A percentile compares a stretch with the other conserved stretches of the same genome.
These are phyloP conservation scores for Talaromyces nanjingensis DNA, from an alignment of 495 filamentous ascomycete species.

Conservation along the genomic window DNA sequence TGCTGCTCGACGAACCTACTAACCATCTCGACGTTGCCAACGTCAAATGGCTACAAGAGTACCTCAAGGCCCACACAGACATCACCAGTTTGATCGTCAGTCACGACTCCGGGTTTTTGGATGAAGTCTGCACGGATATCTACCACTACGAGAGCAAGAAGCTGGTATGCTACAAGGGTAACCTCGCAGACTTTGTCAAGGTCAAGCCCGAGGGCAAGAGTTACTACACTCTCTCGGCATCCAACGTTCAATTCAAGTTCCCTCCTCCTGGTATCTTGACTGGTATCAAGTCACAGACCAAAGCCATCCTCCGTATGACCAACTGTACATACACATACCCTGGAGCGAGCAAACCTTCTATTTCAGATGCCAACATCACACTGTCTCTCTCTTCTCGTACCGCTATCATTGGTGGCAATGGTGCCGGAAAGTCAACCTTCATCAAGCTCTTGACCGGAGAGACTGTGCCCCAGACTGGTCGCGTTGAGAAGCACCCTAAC, in stretches of 20 bases:
- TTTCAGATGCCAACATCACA: conserved; percentile 78
- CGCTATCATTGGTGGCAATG: conserved; percentile 94
- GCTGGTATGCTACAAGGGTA: conserved; percentile 88
- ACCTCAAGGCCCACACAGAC: conserved; percentile 90
- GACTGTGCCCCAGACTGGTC: conserved; percentile 75
- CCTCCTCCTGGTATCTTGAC: conserved; percentile 89
- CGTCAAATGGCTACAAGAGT: conserved; percentile 90
- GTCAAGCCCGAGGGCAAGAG: conserved; percentile 93
- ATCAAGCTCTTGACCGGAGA: conserved; percentile 99
- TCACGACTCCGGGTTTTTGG: conserved; percentile 96
- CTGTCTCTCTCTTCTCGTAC: conserved; percentile 86
- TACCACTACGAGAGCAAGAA: conserved; percentile 99
- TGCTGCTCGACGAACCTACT: conserved; percentile 96
- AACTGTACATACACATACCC: conserved; percentile 90
- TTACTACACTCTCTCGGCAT: conserved; percentile 94
- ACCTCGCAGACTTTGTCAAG: conserved; percentile 87
- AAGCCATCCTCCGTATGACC: conserved; percentile 91
- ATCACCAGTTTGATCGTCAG: conserved; percentile 97
- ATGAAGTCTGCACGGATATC: conserved; percentile 96
- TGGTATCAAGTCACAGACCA: conserved; percentile 90
- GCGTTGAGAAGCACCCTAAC: conserved; percentile 97
- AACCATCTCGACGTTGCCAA: conserved; percentile 97
- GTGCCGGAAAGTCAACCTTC: conserved; percentile 96
- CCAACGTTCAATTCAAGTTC: conserved; percentile 93
- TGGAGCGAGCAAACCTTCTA: conserved; percentile 71